Evolutionary conservation across 1,284 basidiomycete genomes (phyloP).

Genomic region (Chalciporus sp.): DNA sequence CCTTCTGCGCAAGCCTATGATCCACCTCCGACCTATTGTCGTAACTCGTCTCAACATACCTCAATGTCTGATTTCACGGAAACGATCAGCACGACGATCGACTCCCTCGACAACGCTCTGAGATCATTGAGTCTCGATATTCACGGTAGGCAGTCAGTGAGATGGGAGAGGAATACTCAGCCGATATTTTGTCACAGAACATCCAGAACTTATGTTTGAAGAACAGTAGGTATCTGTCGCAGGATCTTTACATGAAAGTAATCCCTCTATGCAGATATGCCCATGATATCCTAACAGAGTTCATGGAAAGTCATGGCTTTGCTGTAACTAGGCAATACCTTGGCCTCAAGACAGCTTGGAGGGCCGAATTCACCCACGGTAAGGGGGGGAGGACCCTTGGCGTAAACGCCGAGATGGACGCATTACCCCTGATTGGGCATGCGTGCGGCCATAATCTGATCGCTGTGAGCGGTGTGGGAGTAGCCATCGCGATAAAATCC

Average conservation of each 20-base stretch:
- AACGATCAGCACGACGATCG: constrained; percentile 48
- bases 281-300: constrained; percentile 56
- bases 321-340: constrained; percentile 62
- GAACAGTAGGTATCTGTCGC: constrained; percentile 46
- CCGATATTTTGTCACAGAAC: constrained; percentile 37
- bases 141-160: constrained; percentile 47
- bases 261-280: constrained; percentile 47
- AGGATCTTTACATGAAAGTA: background rate
- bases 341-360: constrained; percentile 76
- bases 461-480: constrained; percentile 77
- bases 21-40: constrained; percentile 43
- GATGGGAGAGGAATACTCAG: background rate
- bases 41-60: constrained; percentile 28
- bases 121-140: constrained; percentile 59
- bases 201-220: constrained; percentile 59
- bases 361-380: constrained; percentile 66
- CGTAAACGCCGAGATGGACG: constrained; percentile 72
- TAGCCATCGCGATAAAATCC: constrained; percentile 71
- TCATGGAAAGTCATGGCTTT: constrained; percentile 64
- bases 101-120: constrained; percentile 48
- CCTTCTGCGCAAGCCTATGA: constrained; percentile 22
- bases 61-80: constrained; percentile 34
- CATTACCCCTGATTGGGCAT: constrained; percentile 67
- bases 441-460: constrained; percentile 90
- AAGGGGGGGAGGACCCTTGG: constrained; percentile 65